Percentiles rank a stretch among this genome's conserved stretches.
Evolutionary conservation across 495 filamentous ascomycete species (phyloP).

Genomic region (Aspergillus haitiensis): DNA sequence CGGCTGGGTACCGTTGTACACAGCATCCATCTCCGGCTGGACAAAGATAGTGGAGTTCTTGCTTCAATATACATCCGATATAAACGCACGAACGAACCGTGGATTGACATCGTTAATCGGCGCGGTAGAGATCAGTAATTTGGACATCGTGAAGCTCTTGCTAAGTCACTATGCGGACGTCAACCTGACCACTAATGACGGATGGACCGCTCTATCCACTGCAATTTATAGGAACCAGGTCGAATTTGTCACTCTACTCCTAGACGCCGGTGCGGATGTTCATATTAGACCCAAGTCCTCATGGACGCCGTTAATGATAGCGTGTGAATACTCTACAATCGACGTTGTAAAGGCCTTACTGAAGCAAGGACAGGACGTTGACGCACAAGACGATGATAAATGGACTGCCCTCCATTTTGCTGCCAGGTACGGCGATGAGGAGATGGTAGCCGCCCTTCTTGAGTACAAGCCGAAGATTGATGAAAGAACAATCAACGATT

Average conservation of each 20-base stretch:
- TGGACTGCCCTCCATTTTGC: slow-evolving; percentile 30
- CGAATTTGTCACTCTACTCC: slow-evolving; percentile 3
- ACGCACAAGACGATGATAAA: slow-evolving; percentile 17
- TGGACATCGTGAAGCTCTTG: neutral
- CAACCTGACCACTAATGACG: neutral
- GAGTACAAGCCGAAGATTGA: slow-evolving; percentile 15
- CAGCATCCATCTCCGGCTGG: neutral
- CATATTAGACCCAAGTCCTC: neutral
- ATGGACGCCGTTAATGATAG: slow-evolving; percentile 3
- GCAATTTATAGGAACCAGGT: neutral
- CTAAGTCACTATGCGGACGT: neutral
- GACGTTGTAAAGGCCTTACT: slow-evolving; percentile 27
- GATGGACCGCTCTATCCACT: neutral
- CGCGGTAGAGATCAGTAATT: neutral
- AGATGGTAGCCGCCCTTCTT: slow-evolving; percentile 16
- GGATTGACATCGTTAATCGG: neutral
- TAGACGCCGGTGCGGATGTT: slow-evolving; percentile 13
- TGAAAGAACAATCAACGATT: neutral
- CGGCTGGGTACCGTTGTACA: neutral
- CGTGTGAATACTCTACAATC: slow-evolving; percentile 6
- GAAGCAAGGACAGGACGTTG: slow-evolving; percentile 19
- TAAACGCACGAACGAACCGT: neutral
- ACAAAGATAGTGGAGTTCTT: neutral
- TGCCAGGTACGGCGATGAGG: slow-evolving; percentile 4
- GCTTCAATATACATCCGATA: neutral